Evolutionary conservation across 208 protist genomes (phyloP).

Genomic region (Trypanosoma grayi): DNA sequence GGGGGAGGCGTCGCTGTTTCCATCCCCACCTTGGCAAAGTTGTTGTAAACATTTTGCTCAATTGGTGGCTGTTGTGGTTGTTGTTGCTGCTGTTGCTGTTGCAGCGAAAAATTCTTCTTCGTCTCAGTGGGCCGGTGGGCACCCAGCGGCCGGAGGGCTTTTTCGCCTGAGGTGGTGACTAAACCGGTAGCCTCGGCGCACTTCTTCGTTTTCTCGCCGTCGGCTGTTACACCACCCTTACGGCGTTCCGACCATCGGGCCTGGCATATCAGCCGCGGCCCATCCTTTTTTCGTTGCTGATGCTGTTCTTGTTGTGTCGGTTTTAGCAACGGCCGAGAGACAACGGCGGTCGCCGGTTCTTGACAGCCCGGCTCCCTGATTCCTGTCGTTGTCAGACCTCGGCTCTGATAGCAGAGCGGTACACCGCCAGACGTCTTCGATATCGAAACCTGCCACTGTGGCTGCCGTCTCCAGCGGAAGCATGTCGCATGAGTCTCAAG

Average conservation of each 20-base stretch:
- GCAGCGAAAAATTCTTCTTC: no score
- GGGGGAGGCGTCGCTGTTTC: neutral
- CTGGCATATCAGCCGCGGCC: slow-evolving; percentile 12
- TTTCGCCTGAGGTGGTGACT: slow-evolving; percentile 1
- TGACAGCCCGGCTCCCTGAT: no score
- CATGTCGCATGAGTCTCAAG: neutral
- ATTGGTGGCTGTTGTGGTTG: neutral
- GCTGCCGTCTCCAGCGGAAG: neutral
- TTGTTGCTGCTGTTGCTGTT: no score
- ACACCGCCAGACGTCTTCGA: neutral
- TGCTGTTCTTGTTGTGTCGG: neutral
- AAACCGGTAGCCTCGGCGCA: neutral
- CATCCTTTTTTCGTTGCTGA: neutral
- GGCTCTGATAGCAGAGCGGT: slow-evolving; percentile 2
- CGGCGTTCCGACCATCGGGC: neutral
- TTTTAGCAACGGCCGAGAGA: neutral
- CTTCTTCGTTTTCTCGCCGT: neutral
- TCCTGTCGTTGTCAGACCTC: slow-evolving; percentile 5
- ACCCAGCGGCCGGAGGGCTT: no score
- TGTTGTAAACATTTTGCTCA: neutral
- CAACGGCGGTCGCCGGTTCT: neutral
- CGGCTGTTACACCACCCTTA: neutral
- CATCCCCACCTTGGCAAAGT: neutral
- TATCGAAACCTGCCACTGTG: neutral
- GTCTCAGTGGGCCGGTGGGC: no score